Conservation (phyloP, 2,329 filamentous ascomycete genomes). For the Paecilomyces variotii region DNA sequence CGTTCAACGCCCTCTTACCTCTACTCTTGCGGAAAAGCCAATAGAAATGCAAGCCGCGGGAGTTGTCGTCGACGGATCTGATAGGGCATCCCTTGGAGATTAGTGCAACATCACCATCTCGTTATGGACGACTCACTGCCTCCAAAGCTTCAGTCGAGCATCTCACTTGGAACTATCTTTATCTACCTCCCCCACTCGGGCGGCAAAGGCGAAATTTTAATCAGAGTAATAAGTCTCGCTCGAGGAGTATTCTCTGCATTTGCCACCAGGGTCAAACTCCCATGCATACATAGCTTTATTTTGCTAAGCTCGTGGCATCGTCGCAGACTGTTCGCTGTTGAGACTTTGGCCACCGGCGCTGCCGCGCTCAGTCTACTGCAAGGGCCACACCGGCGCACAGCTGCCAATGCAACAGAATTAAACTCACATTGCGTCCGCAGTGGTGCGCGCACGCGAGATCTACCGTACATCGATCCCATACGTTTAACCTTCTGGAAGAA, state of each 20-base stretch:
- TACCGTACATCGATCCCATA: not conserved
- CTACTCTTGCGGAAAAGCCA: not conserved
- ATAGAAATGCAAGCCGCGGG: not conserved
- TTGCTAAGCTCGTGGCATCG: not conserved
- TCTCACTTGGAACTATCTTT: not conserved
- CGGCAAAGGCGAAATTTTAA: not conserved
- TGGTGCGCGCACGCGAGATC: not conserved
- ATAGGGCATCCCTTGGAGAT: not conserved
- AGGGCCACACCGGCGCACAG: not conserved
- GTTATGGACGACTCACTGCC: not conserved
- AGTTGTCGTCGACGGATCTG: not conserved
- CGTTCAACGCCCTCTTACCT: not conserved
- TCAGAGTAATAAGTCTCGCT: not conserved
- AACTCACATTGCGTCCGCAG: not conserved
- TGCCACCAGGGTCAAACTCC: not conserved
- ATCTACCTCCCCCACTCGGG: not conserved
- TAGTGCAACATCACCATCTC: not conserved
- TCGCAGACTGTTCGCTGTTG: not conserved
- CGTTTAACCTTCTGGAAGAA: not conserved
- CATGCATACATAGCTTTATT: not conserved
- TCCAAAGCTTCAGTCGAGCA: not conserved
- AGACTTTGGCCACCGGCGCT: not conserved
- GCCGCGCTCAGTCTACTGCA: not conserved
- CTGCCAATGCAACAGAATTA: not conserved
- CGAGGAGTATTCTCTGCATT: not conserved